Percentiles rank a stretch among this genome's conserved stretches.
These are phyloP conservation scores for Puccinellia tenuiflora DNA, from an alignment of 176 grass and related monocot genomes.

Conservation along the genomic window DNA sequence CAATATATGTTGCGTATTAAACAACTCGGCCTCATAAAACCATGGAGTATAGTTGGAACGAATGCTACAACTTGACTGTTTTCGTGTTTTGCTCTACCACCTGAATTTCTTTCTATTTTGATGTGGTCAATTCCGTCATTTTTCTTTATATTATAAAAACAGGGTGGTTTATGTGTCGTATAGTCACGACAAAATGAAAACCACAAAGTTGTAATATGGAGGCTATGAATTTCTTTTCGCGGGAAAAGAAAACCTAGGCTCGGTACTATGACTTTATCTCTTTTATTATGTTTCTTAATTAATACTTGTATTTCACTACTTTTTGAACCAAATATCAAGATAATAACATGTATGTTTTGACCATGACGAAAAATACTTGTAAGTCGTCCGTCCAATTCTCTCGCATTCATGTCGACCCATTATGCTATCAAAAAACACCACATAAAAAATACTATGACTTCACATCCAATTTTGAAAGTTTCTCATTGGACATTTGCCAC, in stretches of 20 bases:
- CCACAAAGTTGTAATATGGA: neutral
- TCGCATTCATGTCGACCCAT: neutral
- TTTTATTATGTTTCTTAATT: neutral
- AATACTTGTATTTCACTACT: neutral
- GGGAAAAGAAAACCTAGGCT: neutral
- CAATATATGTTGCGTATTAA: too few species aligned
- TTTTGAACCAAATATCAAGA: neutral
- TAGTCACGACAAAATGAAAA: too few species aligned
- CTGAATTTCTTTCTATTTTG: neutral
- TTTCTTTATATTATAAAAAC: neutral
- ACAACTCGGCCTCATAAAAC: too few species aligned
- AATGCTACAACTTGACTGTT: neutral
- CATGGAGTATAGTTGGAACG: too few species aligned
- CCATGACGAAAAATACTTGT: neutral
- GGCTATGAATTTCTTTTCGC: neutral
- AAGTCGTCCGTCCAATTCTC: neutral
- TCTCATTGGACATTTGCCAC: neutral
- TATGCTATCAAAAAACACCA: neutral
- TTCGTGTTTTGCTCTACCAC: neutral
- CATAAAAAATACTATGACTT: neutral
- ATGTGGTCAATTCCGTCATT: neutral
- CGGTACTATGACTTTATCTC: neutral
- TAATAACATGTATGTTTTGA: neutral
- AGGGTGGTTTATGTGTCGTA: neutral
- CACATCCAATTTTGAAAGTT: neutral